These are phyloP conservation scores for barrel medic (Medicago truncatula) DNA, from an alignment of 306 rosid genomes.

Conservation along the genomic window DNA sequence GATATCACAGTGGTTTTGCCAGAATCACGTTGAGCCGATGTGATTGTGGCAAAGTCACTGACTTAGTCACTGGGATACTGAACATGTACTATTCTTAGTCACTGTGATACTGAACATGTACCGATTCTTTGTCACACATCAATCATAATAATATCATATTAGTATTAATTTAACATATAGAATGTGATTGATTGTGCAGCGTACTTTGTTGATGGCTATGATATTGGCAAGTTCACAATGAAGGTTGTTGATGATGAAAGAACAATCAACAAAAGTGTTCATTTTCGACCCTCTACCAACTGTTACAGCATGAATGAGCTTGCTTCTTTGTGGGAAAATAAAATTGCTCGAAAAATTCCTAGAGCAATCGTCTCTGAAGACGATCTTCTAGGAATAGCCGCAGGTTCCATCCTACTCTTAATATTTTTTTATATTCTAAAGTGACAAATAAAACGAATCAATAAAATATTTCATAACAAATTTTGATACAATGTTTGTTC, in stretches of 20 bases:
- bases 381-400: slow-evolving; percentile 59
- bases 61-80: neutral
- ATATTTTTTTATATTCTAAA: neutral
- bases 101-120: neutral
- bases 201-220: slow-evolving; percentile 65
- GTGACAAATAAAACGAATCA: neutral
- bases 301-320: slow-evolving; percentile 64
- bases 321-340: slow-evolving; percentile 72
- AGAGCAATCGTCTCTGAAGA: slow-evolving; percentile 63
- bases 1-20: neutral
- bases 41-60: too few relatives aligned
- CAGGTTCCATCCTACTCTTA: slow-evolving; percentile 49
- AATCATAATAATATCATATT: neutral
- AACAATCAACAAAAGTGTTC: slow-evolving; percentile 59
- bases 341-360: slow-evolving; percentile 61
- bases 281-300: slow-evolving; percentile 69
- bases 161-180: neutral
- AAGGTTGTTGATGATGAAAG: slow-evolving; percentile 54
- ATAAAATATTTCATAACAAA: neutral
- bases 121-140: neutral
- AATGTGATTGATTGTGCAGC: slow-evolving; percentile 50
- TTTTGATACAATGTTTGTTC: too few relatives aligned
- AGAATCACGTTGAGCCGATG: too few relatives aligned
- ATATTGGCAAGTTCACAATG: slow-evolving; percentile 74
- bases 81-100: too few relatives aligned